Evolutionary conservation across 2,329 filamentous ascomycete genomes (phyloP), one percentile per base, ranked within the genome.

Genomic region (Colletotrichum viniferum): DNA sequence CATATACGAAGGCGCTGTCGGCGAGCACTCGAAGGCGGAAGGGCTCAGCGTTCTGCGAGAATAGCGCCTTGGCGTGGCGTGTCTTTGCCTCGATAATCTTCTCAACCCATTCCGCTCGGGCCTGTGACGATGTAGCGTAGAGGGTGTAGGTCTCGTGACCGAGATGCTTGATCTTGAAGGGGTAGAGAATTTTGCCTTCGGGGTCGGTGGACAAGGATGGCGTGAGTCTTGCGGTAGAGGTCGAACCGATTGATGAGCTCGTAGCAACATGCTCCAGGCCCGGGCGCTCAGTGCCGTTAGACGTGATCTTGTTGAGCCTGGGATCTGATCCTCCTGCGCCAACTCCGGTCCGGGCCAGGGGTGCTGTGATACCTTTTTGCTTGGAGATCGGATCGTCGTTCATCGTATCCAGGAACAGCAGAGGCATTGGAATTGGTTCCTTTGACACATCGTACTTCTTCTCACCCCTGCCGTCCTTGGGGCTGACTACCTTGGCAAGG

Each of bases 21-120:
- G 97, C 96, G 82, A 99, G 93, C 10, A 99, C 96, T 26, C 95
- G 93, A 9, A 99, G 87, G 66, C 95, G 91, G 90, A 99, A 99
- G 0, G 97, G 97, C 83, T 99, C 97, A 0, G 97, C 96, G 81
- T 98, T 98, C 81, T 99, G 97, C 5, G 94, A 92, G 83, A 95
- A 94, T 7, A 98, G 87, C 4, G 96, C 95, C 67, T 95, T 94
- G 26, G 97, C 97, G 82, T 99, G 96, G 74, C 94, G 93, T 8
- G 96, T 98, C 87, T 99, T 99, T 36, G 97, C 97, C 83, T 98
- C 94, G 61, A 97, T 93, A 79, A 99, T 98, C 85, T 96, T 98
- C 78, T 92, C 92, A 81, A 95, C 98, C 97, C 97, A 99, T 64
- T 98, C 95, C 77, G 92, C 89, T 73, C 97, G 91, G 79, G 93